Evolutionary conservation across 2,329 filamentous ascomycete genomes (phyloP).

Genomic region (Fusarium paranaense): DNA sequence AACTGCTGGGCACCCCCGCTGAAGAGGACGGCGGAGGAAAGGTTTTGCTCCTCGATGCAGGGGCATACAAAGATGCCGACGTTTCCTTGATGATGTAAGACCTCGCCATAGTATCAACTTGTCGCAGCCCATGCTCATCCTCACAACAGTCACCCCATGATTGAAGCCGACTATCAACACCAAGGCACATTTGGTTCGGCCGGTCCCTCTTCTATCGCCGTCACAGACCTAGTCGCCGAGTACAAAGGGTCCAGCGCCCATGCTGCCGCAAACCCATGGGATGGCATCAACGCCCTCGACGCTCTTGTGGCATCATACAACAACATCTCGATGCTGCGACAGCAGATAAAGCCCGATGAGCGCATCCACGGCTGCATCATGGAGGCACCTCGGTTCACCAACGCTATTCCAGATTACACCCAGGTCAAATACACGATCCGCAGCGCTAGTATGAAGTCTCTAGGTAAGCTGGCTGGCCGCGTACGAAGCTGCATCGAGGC

Average conservation of each 20-base stretch:
- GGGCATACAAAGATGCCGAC: neutral
- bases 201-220: neutral
- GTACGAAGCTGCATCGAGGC: neutral
- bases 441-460: neutral
- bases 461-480: neutral
- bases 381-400: neutral
- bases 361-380: neutral
- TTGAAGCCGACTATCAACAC: neutral
- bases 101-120: accelerated
- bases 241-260: neutral
- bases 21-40: neutral
- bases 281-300: neutral
- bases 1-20: neutral
- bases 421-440: neutral
- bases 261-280: neutral
- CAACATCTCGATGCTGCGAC: neutral
- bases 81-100: neutral
- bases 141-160: neutral
- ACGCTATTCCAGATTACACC: neutral
- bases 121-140: accelerated
- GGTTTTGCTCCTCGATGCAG: neutral
- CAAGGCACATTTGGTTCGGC: neutral
- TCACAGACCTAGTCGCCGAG: neutral
- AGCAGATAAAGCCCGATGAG: neutral
- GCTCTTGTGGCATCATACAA: neutral